Percentiles rank a stretch among this genome's conserved stretches.
Evolutionary conservation across 352 stramenopile genomes (phyloP).

Genomic region (Pythium graminicola): DNA sequence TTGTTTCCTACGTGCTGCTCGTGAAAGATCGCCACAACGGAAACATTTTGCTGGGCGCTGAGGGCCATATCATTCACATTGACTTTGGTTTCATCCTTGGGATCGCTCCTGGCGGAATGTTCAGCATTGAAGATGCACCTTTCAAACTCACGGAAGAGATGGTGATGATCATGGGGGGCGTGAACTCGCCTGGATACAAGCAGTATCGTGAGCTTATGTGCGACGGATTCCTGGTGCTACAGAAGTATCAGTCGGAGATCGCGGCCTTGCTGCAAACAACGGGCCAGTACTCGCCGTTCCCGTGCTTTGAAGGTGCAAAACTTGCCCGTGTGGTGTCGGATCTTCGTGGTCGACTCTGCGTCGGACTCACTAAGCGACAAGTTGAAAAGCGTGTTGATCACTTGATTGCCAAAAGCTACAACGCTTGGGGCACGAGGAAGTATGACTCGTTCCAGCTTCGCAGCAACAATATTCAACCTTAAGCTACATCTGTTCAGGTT

Average conservation of each 20-base stretch:
- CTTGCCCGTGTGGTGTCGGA: constrained; percentile 55
- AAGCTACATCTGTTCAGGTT: background rate
- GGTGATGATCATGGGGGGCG: constrained; percentile 96
- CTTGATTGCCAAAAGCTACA: constrained; percentile 85
- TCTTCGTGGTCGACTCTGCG: constrained; percentile 58
- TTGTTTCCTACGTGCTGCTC: constrained; percentile 98
- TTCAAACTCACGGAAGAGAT: constrained; percentile 99
- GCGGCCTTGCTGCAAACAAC: constrained; percentile 94
- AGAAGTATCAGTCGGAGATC: constrained; percentile 91
- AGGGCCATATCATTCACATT: constrained; percentile 99
- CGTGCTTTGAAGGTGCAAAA: constrained; percentile 85
- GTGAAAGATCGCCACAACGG: constrained; percentile 99
- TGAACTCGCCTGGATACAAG: constrained; percentile 88
- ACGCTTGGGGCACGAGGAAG: constrained; percentile 82
- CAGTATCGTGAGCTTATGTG: constrained; percentile 97
- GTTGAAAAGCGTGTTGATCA: constrained; percentile 69
- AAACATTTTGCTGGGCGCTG: constrained; percentile 99
- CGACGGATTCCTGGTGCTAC: constrained; percentile 91
- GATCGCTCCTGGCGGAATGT: constrained; percentile 97
- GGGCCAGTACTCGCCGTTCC: constrained; percentile 91
- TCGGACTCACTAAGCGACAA: constrained; percentile 57
- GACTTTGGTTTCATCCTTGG: constrained; percentile 99
- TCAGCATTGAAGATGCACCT: constrained; percentile 97
- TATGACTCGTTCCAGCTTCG: constrained; percentile 88
- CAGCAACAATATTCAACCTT: constrained; percentile 87